A percentile compares a stretch with the other conserved stretches of the same genome.
These are phyloP conservation scores for Solanum hybrid DNA, from an alignment of 305 asterid species.

Conservation along the genomic window DNA sequence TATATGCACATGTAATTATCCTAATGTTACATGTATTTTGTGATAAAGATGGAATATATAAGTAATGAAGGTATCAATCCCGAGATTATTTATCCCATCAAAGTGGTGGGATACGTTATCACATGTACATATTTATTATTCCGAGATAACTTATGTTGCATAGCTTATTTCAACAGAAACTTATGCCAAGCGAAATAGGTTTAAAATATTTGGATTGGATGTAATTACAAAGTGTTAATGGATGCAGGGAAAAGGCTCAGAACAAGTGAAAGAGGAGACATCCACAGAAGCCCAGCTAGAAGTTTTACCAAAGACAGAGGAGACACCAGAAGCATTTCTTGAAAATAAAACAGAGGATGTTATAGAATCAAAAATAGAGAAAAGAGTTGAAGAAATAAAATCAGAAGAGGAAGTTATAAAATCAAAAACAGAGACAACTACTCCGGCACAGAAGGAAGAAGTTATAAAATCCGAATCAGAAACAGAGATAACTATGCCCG, in stretches of 20 bases:
- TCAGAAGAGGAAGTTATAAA: background rate
- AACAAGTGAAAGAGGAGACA: conserved; percentile 8
- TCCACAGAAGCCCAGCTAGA: background rate
- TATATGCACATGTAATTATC: background rate
- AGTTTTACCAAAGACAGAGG: background rate
- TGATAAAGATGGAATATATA: background rate
- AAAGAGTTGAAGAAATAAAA: background rate
- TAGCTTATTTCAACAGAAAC: background rate
- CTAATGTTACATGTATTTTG: background rate
- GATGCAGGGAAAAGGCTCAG: conserved; percentile 12
- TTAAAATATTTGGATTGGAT: background rate
- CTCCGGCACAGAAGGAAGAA: background rate
- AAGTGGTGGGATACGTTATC: background rate
- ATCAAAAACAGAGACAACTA: background rate
- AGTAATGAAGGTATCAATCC: background rate
- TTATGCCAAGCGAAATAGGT: background rate
- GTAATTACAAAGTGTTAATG: background rate
- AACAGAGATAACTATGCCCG: background rate
- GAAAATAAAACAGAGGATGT: background rate
- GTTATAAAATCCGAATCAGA: background rate
- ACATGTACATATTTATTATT: background rate
- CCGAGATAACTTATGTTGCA: background rate
- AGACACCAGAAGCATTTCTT: background rate
- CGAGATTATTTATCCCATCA: background rate
- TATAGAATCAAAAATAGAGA: conserved; percentile 1